Conservation (phyloP, 1,284 basidiomycete species). For the Cronartium quercuum region DNA sequence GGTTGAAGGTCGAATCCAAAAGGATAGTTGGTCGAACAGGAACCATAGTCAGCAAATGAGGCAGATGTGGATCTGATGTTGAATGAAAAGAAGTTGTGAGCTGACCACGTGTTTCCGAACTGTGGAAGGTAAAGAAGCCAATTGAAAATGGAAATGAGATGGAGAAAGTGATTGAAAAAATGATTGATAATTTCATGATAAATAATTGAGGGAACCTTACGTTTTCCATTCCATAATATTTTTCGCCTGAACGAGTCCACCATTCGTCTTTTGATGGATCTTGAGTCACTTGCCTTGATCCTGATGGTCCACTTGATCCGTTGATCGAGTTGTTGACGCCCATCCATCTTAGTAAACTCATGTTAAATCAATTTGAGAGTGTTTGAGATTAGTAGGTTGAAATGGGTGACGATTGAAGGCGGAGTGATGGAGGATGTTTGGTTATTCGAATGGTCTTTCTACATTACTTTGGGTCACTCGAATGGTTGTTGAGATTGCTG, state of each 20-base stretch:
- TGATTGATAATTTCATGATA: not conserved
- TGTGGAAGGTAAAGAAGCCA: conserved; percentile 47
- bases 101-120: conserved; percentile 77
- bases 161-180: not conserved
- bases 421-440: not conserved
- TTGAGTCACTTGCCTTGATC: conserved; percentile 11
- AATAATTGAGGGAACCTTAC: conserved; percentile 56
- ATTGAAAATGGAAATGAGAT: conserved; percentile 22
- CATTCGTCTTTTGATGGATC: conserved; percentile 11
- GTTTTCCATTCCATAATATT: conserved; percentile 79
- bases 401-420: not conserved
- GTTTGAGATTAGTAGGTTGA: not conserved
- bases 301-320: not conserved
- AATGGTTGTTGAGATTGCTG: no score
- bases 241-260: conserved; percentile 46
- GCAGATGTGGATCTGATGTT: not conserved
- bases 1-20: conserved; percentile 1
- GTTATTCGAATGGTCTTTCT: not conserved
- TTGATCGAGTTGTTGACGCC: conserved; percentile 41
- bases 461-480: no score
- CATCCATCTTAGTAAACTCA: conserved; percentile 44
- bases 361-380: conserved; percentile 17
- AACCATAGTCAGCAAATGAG: not conserved
- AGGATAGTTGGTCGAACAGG: not conserved
- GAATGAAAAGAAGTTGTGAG: not conserved